Evolutionary conservation across 1,139 yeast species (phyloP).

Genomic region (Ashbya aceris): DNA sequence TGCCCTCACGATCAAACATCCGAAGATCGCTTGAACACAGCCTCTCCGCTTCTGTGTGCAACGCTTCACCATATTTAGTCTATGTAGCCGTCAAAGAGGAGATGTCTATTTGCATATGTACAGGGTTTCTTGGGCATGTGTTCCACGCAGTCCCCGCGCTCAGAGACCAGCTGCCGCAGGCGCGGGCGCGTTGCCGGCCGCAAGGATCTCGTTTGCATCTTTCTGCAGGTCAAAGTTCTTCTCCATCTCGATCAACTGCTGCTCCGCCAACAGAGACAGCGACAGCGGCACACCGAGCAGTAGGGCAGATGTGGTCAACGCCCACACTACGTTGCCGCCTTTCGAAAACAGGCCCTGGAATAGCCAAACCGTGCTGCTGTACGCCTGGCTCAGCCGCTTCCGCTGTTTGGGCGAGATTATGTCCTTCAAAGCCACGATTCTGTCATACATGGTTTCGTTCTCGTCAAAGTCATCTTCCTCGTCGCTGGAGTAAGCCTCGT

Average conservation of each 20-base stretch:
- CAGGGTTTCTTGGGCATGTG: no score
- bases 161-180: slow-evolving; percentile 10
- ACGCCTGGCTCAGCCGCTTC: slow-evolving; percentile 32
- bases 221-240: slow-evolving; percentile 83
- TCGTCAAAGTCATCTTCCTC: slow-evolving; percentile 70
- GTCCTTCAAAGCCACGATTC: slow-evolving; percentile 85
- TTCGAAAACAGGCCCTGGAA: slow-evolving; percentile 42
- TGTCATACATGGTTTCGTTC: slow-evolving; percentile 76
- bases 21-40: slow-evolving; percentile 32
- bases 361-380: slow-evolving; percentile 32
- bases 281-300: slow-evolving; percentile 90
- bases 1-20: slow-evolving; percentile 78
- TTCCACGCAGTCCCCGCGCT: no score
- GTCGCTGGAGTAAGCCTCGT: slow-evolving; percentile 51
- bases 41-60: no score
- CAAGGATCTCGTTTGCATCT: slow-evolving; percentile 74
- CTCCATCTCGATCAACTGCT: slow-evolving; percentile 89
- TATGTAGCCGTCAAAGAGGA: no score
- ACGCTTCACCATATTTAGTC: no score
- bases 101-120: no score
- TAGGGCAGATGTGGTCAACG: slow-evolving; percentile 71
- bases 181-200: slow-evolving; percentile 59
- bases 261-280: slow-evolving; percentile 81
- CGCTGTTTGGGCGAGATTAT: slow-evolving; percentile 86
- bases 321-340: slow-evolving; percentile 77